Evolutionary conservation across 306 rosid species (phyloP), one percentile per base, ranked within the genome.

Genomic region (Mimosa pudica): DNA sequence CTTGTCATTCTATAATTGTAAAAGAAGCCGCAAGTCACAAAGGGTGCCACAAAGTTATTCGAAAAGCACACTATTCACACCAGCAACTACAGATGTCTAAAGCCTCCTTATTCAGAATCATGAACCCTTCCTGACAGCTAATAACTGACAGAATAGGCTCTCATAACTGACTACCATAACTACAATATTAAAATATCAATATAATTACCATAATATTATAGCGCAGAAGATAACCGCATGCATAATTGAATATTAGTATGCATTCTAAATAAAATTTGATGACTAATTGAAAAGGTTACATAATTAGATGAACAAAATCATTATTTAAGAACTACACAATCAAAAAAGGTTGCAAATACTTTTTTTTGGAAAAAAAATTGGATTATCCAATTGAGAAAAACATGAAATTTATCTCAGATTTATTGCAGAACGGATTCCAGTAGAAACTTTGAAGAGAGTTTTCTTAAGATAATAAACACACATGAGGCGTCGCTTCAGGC

Each of bases 401-500:
- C 9, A 38, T 32, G 71, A 68, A 71, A 70, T 76, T 35, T 63
- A 36, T 57, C 75, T 78, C 30, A 51, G 7, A 64, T 18, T 33
- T 36, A 70, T 58, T 71, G 78, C 52, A 47, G 52, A 8, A 13
- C 52, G 11, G 16, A 48, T 48, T 11, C 4, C 52, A 64, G 42
- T 48, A 81, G 24, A 60, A 77, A 38, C 17, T 65, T 33, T 4
- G 60, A 72, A 71, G 65, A 86, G 45, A 47, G 46, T 71, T 82
- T 57, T 49, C 62, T 33, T 79, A 71, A 48, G 52, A 13, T 48
- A 68, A 75, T 61, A 82, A 70, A 77, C 98, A 76, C 86, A 95
- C 98, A 75, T 89, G 82, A 82, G 90, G 75, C 42, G 80, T 81
- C 72, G 90, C 83, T 88, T 92, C 98, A 17, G 98, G 98, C 98